These are phyloP conservation scores for Fraxinus dipetala DNA, from an alignment of 305 asterid species.

Conservation along the genomic window DNA sequence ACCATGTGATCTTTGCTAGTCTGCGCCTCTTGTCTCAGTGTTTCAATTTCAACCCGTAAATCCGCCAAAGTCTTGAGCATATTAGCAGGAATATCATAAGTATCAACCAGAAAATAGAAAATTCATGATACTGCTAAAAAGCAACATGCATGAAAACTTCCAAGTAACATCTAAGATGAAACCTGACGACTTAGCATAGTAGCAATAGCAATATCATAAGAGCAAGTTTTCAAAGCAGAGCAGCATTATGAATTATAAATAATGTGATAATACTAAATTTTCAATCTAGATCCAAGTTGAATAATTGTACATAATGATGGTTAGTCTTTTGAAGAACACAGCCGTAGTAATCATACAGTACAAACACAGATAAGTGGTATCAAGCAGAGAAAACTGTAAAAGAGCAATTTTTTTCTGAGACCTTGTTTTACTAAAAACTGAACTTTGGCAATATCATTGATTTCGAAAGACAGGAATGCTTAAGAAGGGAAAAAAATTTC, in stretches of 20 bases:
- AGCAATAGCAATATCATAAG: background rate
- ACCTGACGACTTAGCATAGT: background rate
- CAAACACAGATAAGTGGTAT: background rate
- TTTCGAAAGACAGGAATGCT: background rate
- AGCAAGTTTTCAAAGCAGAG: background rate
- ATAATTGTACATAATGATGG: background rate
- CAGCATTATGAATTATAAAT: background rate
- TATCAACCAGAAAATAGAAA: constrained; percentile 11
- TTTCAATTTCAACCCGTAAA: constrained; percentile 54
- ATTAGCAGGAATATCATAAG: constrained; percentile 13
- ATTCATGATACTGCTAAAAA: background rate
- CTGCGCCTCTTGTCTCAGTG: constrained; percentile 58
- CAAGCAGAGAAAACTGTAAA: background rate
- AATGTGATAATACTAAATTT: background rate
- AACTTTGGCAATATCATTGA: background rate
- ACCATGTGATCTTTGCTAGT: constrained; percentile 76
- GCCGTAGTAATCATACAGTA: background rate
- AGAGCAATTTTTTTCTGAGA: background rate
- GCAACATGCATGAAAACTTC: background rate
- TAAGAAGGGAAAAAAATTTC: background rate
- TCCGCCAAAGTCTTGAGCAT: constrained; percentile 42
- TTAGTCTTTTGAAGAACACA: background rate
- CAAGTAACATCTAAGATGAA: constrained; percentile 9
- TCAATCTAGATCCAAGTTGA: background rate
- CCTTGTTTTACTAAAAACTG: background rate